phyloP scores from a whole-genome alignment of 2,329 filamentous ascomycete species.

The Sclerotinia minor region DNA sequence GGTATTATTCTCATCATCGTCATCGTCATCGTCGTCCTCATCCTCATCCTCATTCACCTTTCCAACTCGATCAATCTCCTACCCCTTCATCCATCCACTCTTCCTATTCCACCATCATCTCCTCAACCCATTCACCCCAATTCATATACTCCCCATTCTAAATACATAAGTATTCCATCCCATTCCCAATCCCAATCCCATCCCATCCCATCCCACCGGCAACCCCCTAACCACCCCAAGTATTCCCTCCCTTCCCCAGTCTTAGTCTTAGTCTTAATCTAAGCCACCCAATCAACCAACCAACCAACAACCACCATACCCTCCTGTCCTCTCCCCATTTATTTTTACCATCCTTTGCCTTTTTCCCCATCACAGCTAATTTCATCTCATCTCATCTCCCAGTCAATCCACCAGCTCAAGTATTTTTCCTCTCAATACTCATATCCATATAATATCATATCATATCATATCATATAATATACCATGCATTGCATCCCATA shows the following conservation, averaged over 20 bases:
- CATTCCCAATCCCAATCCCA: too few relatives aligned
- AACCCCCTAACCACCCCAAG: background rate
- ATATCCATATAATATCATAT: slow-evolving; percentile 5
- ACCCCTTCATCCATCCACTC: background rate
- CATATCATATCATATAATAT: slow-evolving; percentile 4
- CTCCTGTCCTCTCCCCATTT: background rate
- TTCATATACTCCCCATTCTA: slow-evolving; percentile 14
- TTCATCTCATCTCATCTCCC: background rate
- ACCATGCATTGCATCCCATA: slow-evolving; percentile 2
- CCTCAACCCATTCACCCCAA: background rate
- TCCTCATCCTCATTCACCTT: background rate
- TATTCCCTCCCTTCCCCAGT: background rate
- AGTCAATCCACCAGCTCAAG: background rate
- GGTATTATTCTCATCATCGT: slow-evolving; percentile 10
- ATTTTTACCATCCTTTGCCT: slow-evolving; percentile 1
- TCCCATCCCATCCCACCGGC: background rate
- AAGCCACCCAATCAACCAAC: background rate
- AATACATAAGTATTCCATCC: background rate
- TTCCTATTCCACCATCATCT: background rate
- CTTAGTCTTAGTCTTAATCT: background rate
- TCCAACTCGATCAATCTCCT: slow-evolving; percentile 2
- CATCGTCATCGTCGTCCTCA: background rate
- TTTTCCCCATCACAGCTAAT: too few relatives aligned
- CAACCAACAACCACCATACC: too few relatives aligned
- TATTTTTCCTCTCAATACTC: background rate